phyloP scores from a whole-genome alignment of 1,284 basidiomycete species.

The Pseudozyma tsukubaensis region DNA sequence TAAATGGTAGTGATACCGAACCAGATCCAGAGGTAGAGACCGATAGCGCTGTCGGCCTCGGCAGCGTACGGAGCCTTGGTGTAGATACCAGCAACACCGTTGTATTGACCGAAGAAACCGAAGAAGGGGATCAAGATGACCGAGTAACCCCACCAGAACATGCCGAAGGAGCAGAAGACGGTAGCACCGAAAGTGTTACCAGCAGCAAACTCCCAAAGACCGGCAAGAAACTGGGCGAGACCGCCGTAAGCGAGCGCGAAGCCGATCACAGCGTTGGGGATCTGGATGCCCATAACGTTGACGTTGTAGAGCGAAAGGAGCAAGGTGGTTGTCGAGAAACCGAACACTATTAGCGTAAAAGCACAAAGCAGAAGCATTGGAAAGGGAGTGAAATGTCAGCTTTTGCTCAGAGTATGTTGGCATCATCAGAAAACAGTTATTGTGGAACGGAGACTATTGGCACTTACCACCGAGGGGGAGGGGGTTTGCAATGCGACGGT shows the following conservation, averaged over 20 bases:
- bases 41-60: slow-evolving; percentile 41
- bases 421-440: too few relatives aligned
- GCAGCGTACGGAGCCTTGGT: slow-evolving; percentile 22
- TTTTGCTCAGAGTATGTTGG: not conserved
- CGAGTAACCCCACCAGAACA: slow-evolving; percentile 60
- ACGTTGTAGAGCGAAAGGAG: slow-evolving; percentile 56
- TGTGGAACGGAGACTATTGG: not conserved
- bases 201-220: slow-evolving; percentile 56
- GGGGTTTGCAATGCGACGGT: slow-evolving; percentile 50
- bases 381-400: not conserved
- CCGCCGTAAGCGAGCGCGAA: slow-evolving; percentile 47
- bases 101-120: slow-evolving; percentile 44
- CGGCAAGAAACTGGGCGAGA: slow-evolving; percentile 53
- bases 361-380: not conserved
- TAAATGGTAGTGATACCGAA: slow-evolving; percentile 58
- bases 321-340: slow-evolving; percentile 50
- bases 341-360: slow-evolving; percentile 17
- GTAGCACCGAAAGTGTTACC: slow-evolving; percentile 61
- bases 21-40: slow-evolving; percentile 55
- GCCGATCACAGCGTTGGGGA: slow-evolving; percentile 47
- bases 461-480: slow-evolving; percentile 52
- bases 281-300: slow-evolving; percentile 32
- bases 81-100: slow-evolving; percentile 51
- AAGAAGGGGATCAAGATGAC: slow-evolving; percentile 58
- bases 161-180: slow-evolving; percentile 48